Percentiles rank a stretch among this genome's conserved stretches.
Conservation (phyloP, 257 asterid genomes). For the Solanum chmielewskii region DNA sequence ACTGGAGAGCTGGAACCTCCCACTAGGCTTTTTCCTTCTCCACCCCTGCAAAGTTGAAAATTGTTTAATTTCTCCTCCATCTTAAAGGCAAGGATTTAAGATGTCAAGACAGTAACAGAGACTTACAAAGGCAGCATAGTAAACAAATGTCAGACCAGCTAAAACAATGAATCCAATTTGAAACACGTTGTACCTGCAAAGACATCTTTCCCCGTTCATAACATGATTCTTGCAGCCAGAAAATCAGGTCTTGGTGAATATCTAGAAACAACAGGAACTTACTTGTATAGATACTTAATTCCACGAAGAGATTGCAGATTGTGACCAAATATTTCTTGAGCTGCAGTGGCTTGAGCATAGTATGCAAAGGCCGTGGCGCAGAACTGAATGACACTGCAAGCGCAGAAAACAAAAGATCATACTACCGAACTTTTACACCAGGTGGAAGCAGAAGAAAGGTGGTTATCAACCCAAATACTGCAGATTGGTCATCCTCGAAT, state of each 20-base stretch:
- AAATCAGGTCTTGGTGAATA: neutral
- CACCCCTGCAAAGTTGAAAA: slow-evolving; percentile 46
- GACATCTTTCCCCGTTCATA: neutral
- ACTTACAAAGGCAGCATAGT: slow-evolving; percentile 83
- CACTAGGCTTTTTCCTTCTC: slow-evolving; percentile 69
- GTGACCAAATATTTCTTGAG: slow-evolving; percentile 99
- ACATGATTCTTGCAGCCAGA: neutral
- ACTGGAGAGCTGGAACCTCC: slow-evolving; percentile 83
- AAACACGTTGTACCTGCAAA: slow-evolving; percentile 88
- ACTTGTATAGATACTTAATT: slow-evolving; percentile 94
- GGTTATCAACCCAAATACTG: neutral
- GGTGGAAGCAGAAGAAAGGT: neutral
- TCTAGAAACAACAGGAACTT: slow-evolving; percentile 10
- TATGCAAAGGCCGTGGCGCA: slow-evolving; percentile 95
- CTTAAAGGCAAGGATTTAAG: neutral
- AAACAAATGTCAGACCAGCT: slow-evolving; percentile 92
- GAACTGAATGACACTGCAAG: slow-evolving; percentile 95
- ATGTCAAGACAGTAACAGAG: neutral
- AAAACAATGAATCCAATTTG: slow-evolving; percentile 80
- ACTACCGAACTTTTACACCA: neutral
- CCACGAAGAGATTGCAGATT: slow-evolving; percentile 97
- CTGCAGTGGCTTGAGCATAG: slow-evolving; percentile 97
- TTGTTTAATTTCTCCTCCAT: neutral
- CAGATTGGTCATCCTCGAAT: neutral
- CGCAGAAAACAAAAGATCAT: neutral